Evolutionary conservation across 163 green algal genomes (phyloP), one percentile per base, ranked within the genome.

Genomic region (Volvox carteri): DNA sequence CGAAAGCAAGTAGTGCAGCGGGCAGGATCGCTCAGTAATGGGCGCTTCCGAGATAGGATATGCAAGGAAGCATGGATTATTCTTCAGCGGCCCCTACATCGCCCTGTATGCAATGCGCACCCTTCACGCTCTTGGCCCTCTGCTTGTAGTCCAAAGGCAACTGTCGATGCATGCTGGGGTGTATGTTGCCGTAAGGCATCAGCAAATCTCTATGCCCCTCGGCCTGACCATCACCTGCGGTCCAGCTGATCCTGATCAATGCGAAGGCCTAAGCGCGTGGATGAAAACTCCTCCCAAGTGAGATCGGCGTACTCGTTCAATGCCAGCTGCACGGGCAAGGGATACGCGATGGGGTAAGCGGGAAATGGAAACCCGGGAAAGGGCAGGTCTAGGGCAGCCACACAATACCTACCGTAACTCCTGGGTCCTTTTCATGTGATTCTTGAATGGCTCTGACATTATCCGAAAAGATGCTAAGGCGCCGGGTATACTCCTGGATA

Each of bases 251-350:
- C 30, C 41, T 93, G 68, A 21, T 80, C 54, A 18, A 90, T 37
- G 81, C 7, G 39, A 9, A 96, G 97, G n/a, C 96, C 96, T 30
- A 99, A 93, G 46, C 87, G 83, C 0, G 88, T 90, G 21, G 37
- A 21, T 16, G 84, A 90, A 90, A 97, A 99, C 87, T 98, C 96
- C 35, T 98, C 94, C 62, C 95, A 95, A 4, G 93, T 98, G 52
- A 97, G 76, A 90, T 99, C 97, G 12, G 97, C 95, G 73, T 96
- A 96, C 33, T 90, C 62, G 67, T 96, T 98, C 68, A 99, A 91
- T 35, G 94, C 94, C 37, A 99, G 86, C 93, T 97, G 93, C 91
- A 58, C 6, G 30, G 39, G 58, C 18, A 25, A 30, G 21, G 35
- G 52, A 23, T 41, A n/a, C 14, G 28, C 0, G 25, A 21, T 28